Base-by-base conservation (phyloP, 176 grass and related monocot species). In the Cymbopogon citratus region DNA sequence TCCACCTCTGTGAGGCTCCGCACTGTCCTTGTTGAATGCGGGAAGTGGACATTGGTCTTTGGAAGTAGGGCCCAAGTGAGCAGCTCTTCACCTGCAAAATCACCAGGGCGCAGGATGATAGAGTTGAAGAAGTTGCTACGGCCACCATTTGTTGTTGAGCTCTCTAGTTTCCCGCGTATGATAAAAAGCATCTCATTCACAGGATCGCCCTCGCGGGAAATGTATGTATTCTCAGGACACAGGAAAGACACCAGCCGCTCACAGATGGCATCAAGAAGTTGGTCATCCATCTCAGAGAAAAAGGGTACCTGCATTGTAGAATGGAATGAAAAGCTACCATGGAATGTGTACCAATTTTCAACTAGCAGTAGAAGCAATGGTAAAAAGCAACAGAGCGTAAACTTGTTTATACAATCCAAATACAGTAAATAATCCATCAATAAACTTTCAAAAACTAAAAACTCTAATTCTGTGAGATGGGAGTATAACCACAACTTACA, bases 131-230 rank as follows among this genome's bases (percentile, higher is more conserved):
- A 98, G 48, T 94, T 90, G 74, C 92, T 92, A 52, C 66, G 87
- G 33, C 95, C 92, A 33, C 95, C 95, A 1, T 98, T 92, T 75
- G 95, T 94, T 38, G 92, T 98, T 68, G 88, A 91, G 65, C 95
- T 98, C 18, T 98, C 95, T 7, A 98, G 75, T 41, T 86, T 98
- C 16, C 95, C 95, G 11, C 92, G 95, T 48, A 94, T 94, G 25
- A 98, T 89, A 45, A 98, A 98, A 9, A 94, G 84, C 95, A 98
- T 98, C 85, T 98, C 95, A 1, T 79, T 94, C 41, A 98, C 95
- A 19, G 95, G 95, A 67, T 98, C 95, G 8, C 95, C 95, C 87
- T 98, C 95, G 2, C 95, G 88, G 29, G 90, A 91, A 14, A 98
- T 92, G 69, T 89, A 98, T 19, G 95, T 94, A 10, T 91, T 87